A percentile compares a stretch with the other conserved stretches of the same genome.
Conservation (phyloP, 805 yeast species). For the Barnettozyma vustinii region DNA sequence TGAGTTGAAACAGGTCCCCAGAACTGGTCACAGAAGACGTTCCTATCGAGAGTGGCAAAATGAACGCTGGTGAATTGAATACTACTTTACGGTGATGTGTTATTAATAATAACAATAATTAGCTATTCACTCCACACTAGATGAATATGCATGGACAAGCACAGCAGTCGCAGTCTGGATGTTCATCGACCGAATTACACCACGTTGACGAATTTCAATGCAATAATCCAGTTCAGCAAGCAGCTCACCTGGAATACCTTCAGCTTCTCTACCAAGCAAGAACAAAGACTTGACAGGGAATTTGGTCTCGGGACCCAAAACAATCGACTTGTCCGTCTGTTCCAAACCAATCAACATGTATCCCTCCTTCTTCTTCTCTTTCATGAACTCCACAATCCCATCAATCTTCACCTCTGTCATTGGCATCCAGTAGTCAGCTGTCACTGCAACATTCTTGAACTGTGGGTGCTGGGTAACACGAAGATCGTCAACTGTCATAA, state of each 20-base stretch:
- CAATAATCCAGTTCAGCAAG: constrained; percentile 80
- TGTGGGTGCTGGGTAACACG: constrained; percentile 57
- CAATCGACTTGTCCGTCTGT: constrained; percentile 86
- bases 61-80: no score
- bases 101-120: no score
- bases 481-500: constrained; percentile 70
- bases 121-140: constrained; percentile 5
- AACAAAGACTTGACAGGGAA: constrained; percentile 81
- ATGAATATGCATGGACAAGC: constrained; percentile 82
- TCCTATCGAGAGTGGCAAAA: no score
- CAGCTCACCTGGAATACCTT: constrained; percentile 85
- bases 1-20: no score
- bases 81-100: no score
- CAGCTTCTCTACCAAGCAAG: constrained; percentile 79
- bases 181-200: constrained; percentile 92
- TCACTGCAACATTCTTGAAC: constrained; percentile 84
- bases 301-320: constrained; percentile 52
- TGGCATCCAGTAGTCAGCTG: constrained; percentile 96
- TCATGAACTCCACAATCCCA: constrained; percentile 51
- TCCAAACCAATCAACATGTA: constrained; percentile 86
- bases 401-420: constrained; percentile 66
- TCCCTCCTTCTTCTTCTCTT: constrained; percentile 62
- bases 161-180: constrained; percentile 96
- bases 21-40: no score
- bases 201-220: constrained; percentile 86